Base-by-base conservation (phyloP, 2,329 filamentous ascomycete species). In the Penicillium sp. region DNA sequence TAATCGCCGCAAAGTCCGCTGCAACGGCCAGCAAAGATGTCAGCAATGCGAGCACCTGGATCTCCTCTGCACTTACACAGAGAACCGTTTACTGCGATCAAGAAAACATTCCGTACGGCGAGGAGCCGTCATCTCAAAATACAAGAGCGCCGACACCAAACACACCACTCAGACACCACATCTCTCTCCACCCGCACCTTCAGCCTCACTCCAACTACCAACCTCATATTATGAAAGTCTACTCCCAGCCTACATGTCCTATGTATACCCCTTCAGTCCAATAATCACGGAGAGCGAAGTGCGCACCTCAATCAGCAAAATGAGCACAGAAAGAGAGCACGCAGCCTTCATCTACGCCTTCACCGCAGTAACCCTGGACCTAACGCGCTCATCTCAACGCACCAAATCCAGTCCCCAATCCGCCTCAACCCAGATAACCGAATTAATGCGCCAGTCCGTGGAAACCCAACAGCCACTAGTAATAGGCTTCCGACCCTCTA, bases 261-360 rank as follows among this genome's bases (percentile, higher is more conserved):
- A 72, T 18, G 76, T 81, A 16, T 81, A 79, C 59, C 78, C 79
- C 1, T 74, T 80, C 39, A 76, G 78, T 42, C 79, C 79, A 5
- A 72, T 81, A 54, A 74, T 81, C 50, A 66, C 74, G 1, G 73
- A 75, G 29, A 61, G 66, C 10, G 78, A 80, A 55, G 65, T 81
- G 14, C 55, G 63, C 29, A 51, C 60, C 0, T 68, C 66, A 29
- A 73, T 76, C 48, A 2, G 24, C 24, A 59, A 62, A 2, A 79
- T 80, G 74, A 64, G 75, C 47, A 60, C 62, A 1, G 70, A 75
- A 29, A 64, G 66, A 34, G 76, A 76, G 31, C 68, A 72, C 2
- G 69, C 70, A 10, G 74, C 78, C 0, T 78, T 80, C 49, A 66
- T 79, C 26, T 77, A 76, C 60, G 72, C 75, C 4, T 80, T 77